Conservation (phyloP, 2,329 filamentous ascomycete species). For the Xylaria digitata region DNA sequence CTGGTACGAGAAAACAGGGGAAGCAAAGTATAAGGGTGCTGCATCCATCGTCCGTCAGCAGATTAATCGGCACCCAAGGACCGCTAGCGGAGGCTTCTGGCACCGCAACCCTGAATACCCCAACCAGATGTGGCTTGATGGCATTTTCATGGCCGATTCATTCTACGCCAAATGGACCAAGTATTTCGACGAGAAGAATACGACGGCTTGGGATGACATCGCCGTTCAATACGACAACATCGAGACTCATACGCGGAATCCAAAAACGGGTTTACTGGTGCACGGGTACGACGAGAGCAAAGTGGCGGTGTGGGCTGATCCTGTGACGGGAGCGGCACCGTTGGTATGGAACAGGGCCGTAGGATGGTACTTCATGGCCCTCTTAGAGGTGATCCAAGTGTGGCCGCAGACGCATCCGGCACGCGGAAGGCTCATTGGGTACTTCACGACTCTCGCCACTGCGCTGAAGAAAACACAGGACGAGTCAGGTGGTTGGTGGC, state of each 20-base stretch:
- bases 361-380: conserved; percentile 62
- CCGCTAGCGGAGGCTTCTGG: conserved; percentile 65
- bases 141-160: conserved; percentile 62
- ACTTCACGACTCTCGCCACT: conserved; percentile 56
- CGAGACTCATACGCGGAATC: conserved; percentile 54
- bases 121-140: conserved; percentile 67
- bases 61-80: conserved; percentile 62
- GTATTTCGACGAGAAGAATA: conserved; percentile 53
- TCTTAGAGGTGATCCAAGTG: conserved; percentile 61
- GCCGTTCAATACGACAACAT: conserved; percentile 58
- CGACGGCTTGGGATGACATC: conserved; percentile 58
- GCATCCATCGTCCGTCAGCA: conserved; percentile 59
- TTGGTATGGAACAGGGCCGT: conserved; percentile 63
- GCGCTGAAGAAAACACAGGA: conserved; percentile 58
- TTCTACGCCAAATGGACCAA: conserved; percentile 57
- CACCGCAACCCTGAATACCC: conserved; percentile 57
- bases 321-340: conserved; percentile 59
- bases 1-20: conserved; percentile 59
- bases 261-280: conserved; percentile 56
- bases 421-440: conserved; percentile 52
- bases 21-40: conserved; percentile 61
- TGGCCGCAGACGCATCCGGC: conserved; percentile 53
- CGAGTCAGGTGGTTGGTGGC: conserved; percentile 65
- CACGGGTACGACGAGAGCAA: conserved; percentile 64
- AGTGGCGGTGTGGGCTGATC: conserved; percentile 61